Evolutionary conservation across 1,284 basidiomycete genomes (phyloP).

Genomic region (Heterobasidion annosum): DNA sequence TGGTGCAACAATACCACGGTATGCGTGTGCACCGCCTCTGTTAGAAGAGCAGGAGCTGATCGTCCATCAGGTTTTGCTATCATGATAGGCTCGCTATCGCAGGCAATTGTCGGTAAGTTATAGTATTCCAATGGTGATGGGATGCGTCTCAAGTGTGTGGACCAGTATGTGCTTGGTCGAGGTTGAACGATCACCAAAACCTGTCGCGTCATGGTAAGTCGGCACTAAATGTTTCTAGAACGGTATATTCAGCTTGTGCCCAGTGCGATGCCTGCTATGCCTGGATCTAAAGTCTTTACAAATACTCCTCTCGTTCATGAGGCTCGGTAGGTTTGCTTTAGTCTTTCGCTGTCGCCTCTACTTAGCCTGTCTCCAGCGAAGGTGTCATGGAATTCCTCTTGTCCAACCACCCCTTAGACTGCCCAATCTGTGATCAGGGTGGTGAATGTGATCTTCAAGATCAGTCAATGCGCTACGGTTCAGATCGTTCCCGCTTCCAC

Average conservation of each 20-base stretch:
- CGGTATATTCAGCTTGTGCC: not conserved
- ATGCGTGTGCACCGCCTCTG: conserved; percentile 14
- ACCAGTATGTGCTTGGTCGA: conserved; percentile 93
- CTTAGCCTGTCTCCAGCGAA: conserved; percentile 45
- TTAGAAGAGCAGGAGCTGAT: conserved; percentile 5
- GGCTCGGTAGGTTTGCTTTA: conserved; percentile 54
- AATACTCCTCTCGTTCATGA: conserved; percentile 94
- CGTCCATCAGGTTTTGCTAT: conserved; percentile 72
- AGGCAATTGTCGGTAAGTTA: conserved; percentile 80
- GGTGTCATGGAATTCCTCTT: conserved; percentile 99
- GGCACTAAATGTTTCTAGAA: not conserved
- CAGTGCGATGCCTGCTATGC: conserved; percentile 98
- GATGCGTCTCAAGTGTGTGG: not conserved
- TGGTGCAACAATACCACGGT: conserved; percentile 72
- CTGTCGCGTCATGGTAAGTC: conserved; percentile 75
- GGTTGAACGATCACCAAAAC: conserved; percentile 92
- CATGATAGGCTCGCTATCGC: conserved; percentile 93
- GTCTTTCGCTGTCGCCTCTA: not conserved
- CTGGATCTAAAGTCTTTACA: conserved; percentile 92
- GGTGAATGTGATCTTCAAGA: conserved; percentile 99
- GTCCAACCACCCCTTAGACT: conserved; percentile 96
- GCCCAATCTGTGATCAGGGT: conserved; percentile 97
- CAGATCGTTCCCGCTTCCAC: conserved; percentile 96
- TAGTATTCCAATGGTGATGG: not conserved
- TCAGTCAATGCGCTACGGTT: conserved; percentile 99